phyloP scores from a whole-genome alignment of 352 stramenopile species.

The Achlya hypogyna region DNA sequence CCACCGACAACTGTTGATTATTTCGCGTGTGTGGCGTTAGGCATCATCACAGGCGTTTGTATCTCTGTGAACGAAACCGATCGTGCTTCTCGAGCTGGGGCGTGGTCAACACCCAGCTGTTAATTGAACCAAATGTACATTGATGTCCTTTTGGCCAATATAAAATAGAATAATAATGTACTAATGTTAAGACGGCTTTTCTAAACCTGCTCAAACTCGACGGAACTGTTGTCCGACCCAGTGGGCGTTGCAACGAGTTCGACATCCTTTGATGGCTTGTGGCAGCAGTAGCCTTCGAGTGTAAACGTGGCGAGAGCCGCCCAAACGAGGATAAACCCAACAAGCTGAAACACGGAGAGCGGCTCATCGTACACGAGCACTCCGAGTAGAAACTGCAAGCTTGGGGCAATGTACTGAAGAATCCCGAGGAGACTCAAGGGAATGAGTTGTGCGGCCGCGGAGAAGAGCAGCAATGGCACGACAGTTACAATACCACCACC shows the following conservation, averaged over 20 bases:
- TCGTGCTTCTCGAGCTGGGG: too few relatives aligned
- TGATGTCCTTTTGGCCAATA: too few relatives aligned
- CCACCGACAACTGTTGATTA: too few relatives aligned
- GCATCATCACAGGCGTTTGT: too few relatives aligned
- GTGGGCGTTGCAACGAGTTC: background rate
- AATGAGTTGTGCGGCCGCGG: constrained; percentile 8
- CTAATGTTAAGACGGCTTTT: background rate
- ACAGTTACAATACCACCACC: constrained; percentile 13
- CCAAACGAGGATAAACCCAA: constrained; percentile 16
- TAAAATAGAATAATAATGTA: too few relatives aligned
- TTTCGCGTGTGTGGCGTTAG: too few relatives aligned
- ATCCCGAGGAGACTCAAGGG: constrained; percentile 6
- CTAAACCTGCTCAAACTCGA: background rate
- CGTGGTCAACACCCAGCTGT: too few relatives aligned
- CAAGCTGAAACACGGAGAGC: constrained; percentile 6
- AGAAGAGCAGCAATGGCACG: constrained; percentile 5
- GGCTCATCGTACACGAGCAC: constrained; percentile 10
- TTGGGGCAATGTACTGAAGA: constrained; percentile 15
- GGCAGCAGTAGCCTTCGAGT: background rate
- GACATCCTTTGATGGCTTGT: background rate
- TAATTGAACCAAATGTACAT: too few relatives aligned
- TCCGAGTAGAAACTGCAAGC: constrained; percentile 7
- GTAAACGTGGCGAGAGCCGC: background rate
- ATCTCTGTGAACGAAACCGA: too few relatives aligned
- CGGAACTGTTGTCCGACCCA: background rate